Conservation (phyloP, 1,139 yeast genomes). For the Blastobotrys raffinosifermentans region DNA sequence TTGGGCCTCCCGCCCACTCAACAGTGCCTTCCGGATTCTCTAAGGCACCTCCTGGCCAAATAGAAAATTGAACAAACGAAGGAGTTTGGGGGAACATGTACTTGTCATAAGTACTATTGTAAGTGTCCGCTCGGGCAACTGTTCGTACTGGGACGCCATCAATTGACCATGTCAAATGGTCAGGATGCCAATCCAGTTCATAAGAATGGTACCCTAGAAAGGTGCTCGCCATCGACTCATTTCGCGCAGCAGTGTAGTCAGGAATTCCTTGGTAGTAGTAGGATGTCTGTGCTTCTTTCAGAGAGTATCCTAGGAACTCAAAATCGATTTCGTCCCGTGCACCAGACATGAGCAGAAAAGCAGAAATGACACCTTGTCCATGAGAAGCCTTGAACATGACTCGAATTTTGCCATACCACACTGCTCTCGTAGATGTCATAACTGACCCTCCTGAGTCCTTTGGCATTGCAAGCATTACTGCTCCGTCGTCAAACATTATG, state of each 20-base stretch:
- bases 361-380: constrained; percentile 74
- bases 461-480: constrained; percentile 69
- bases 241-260: constrained; percentile 56
- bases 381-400: constrained; percentile 69
- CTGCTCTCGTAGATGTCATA: constrained; percentile 66
- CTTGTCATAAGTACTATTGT: constrained; percentile 51
- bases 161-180: constrained; percentile 61
- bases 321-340: constrained; percentile 88
- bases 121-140: constrained; percentile 58
- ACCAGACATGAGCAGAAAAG: constrained; percentile 78
- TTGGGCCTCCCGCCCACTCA: constrained; percentile 90
- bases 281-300: constrained; percentile 64
- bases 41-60: constrained; percentile 89
- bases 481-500: constrained; percentile 48
- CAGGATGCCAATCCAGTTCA: constrained; percentile 79
- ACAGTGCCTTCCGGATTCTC: constrained; percentile 67
- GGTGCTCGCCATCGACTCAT: constrained; percentile 46
- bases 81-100: constrained; percentile 90
- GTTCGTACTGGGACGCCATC: constrained; percentile 71
- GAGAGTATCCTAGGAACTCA: constrained; percentile 75
- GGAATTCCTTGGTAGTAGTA: constrained; percentile 70
- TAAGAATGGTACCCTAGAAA: constrained; percentile 68
- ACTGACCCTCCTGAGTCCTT: constrained; percentile 73
- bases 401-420: constrained; percentile 83
- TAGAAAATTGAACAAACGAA: constrained; percentile 71